These are phyloP conservation scores for Botrytis byssoidea DNA, from an alignment of 2,329 filamentous ascomycete species.

Conservation along the genomic window DNA sequence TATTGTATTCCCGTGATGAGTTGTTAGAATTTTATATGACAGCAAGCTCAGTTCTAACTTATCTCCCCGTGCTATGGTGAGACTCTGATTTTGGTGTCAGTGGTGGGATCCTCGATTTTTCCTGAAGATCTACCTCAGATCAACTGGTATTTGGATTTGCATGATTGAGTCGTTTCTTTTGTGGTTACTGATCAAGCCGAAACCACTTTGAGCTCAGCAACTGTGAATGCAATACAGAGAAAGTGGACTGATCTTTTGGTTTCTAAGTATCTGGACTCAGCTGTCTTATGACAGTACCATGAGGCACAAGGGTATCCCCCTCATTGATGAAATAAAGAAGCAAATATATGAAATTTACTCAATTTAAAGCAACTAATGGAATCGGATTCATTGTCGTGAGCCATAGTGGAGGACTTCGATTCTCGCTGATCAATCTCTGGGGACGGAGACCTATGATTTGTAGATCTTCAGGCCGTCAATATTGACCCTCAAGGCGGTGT, in stretches of 20 bases:
- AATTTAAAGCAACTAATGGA: conserved; percentile 16
- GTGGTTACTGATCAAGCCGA: background rate
- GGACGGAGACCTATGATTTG: conserved; percentile 3
- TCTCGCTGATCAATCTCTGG: background rate
- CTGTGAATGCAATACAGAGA: background rate
- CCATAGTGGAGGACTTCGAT: conserved; percentile 16
- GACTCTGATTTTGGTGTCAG: background rate
- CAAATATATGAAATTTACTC: conserved; percentile 1
- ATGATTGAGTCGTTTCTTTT: background rate
- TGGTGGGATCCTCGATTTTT: background rate
- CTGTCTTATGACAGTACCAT: background rate
- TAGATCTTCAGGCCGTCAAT: conserved; percentile 15
- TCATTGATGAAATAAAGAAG: background rate
- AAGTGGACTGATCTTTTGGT: background rate
- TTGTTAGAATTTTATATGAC: conserved; percentile 5
- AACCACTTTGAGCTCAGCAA: background rate
- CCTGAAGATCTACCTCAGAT: background rate
- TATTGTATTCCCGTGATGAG: conserved; percentile 10
- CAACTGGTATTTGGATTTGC: background rate
- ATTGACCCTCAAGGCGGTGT: conserved; percentile 9
- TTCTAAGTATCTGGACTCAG: background rate
- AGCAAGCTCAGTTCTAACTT: background rate
- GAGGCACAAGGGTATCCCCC: background rate
- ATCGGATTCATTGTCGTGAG: conserved; percentile 9
- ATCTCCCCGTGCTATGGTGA: background rate